phyloP scores from a whole-genome alignment of 768 basidiomycete species.

The Rhizopogon vinicolor region DNA sequence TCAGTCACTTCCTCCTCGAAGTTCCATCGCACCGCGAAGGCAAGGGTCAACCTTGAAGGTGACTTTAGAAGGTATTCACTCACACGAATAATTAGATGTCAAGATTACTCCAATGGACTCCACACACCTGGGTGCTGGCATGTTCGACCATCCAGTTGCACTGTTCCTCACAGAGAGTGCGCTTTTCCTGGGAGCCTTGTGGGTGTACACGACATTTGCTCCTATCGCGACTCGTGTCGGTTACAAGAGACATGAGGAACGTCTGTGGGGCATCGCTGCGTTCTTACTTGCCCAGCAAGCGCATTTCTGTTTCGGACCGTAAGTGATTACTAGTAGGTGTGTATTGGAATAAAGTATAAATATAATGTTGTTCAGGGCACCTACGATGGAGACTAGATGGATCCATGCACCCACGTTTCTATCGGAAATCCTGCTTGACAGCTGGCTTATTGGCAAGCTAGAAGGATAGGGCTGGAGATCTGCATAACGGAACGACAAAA shows the following conservation, averaged over 20 bases:
- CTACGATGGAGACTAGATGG: conserved; percentile 23
- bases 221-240: conserved; percentile 17
- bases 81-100: conserved; percentile 11
- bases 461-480: neutral
- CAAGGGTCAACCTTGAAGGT: neutral
- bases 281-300: conserved; percentile 23
- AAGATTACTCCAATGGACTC: conserved; percentile 22
- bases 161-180: conserved; percentile 20
- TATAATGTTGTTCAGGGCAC: conserved; percentile 11
- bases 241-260: conserved; percentile 12
- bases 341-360: neutral
- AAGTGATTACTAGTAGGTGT: conserved; percentile 7
- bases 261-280: conserved; percentile 14
- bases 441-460: conserved; percentile 23
- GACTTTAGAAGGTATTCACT: neutral
- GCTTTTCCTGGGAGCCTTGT: conserved; percentile 21
- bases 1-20: conserved; percentile 27
- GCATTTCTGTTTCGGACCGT: conserved; percentile 24
- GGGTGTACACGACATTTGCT: conserved; percentile 19
- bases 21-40: conserved; percentile 23
- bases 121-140: conserved; percentile 13
- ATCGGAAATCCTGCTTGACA: conserved; percentile 19
- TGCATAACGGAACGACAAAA: neutral
- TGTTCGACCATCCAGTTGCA: conserved; percentile 20
- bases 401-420: conserved; percentile 26